These are phyloP conservation scores for Clitocybe nebularis DNA, from an alignment of 1,284 basidiomycete genomes.

Conservation along the genomic window DNA sequence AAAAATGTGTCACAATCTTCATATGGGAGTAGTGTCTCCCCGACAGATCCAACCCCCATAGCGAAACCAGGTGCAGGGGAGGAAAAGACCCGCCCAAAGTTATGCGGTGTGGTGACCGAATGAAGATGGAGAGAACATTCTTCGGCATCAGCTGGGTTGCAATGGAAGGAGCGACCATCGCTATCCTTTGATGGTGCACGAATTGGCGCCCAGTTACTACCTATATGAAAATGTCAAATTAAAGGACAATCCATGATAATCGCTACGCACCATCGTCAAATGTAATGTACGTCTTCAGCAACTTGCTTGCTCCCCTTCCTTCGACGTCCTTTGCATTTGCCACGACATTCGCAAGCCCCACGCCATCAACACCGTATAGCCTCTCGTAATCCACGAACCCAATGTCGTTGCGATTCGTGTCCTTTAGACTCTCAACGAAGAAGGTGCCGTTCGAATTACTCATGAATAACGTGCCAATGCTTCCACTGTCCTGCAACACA, in stretches of 20 bases:
- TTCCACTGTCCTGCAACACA: conserved; percentile 66
- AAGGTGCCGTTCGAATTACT: conserved; percentile 93
- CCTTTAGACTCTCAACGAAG: conserved; percentile 88
- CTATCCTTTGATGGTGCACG: conserved; percentile 59
- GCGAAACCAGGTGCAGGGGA: conserved; percentile 91
- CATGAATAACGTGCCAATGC: conserved; percentile 89
- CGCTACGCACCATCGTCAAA: conserved; percentile 72
- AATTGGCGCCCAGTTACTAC: conserved; percentile 76
- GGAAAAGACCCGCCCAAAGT: conserved; percentile 91
- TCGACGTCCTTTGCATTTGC: conserved; percentile 81
- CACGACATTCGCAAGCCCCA: conserved; percentile 88
- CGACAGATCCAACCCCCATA: conserved; percentile 93
- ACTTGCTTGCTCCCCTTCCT: conserved; percentile 57
- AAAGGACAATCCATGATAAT: background rate
- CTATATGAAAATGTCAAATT: conserved; percentile 10
- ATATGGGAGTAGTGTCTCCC: conserved; percentile 69
- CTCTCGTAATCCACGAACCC: conserved; percentile 96
- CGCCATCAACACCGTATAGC: conserved; percentile 89
- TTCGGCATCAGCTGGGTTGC: conserved; percentile 54
- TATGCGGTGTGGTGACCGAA: conserved; percentile 88
- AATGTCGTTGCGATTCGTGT: conserved; percentile 85
- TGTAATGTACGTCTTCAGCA: conserved; percentile 77
- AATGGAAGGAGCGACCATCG: conserved; percentile 60
- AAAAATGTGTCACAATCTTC: conserved; percentile 93
- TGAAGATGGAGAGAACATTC: conserved; percentile 87